A percentile compares a stretch with the other conserved stretches of the same genome.
These are phyloP conservation scores for Trichoderma gracile DNA, from an alignment of 2,329 filamentous ascomycete genomes.

Conservation along the genomic window DNA sequence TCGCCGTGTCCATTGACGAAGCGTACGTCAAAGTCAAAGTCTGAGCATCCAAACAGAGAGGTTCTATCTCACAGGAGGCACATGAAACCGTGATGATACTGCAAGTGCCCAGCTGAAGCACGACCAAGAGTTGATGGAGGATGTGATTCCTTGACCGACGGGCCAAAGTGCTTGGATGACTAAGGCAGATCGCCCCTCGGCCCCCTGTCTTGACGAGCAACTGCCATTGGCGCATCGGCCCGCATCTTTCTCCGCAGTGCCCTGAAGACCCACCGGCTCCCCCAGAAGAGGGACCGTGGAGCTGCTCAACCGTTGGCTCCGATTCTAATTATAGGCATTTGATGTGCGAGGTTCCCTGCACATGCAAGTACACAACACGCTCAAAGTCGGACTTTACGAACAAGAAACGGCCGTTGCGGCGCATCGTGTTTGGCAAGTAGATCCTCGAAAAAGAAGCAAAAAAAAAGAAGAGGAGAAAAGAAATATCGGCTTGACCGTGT, in stretches of 20 bases:
- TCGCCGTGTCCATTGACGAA: no score
- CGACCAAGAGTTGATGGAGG: no score
- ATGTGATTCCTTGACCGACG: no score
- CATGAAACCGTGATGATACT: no score
- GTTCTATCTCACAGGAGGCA: no score
- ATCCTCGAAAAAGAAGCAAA: no score
- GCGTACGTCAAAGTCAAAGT: no score
- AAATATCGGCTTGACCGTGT: background rate
- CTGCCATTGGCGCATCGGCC: background rate
- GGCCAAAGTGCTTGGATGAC: no score
- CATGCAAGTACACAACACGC: background rate
- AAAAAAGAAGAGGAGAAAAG: background rate
- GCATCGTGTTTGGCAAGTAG: background rate
- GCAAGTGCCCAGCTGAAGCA: no score
- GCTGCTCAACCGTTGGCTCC: background rate
- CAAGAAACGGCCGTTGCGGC: background rate
- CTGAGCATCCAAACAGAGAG: no score
- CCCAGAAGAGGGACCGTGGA: no score
- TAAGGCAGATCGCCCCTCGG: no score
- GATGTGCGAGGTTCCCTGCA: background rate
- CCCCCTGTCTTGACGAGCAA: background rate
- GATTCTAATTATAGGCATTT: conserved; percentile 4
- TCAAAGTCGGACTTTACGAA: background rate
- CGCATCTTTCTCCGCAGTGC: background rate
- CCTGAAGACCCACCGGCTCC: background rate